Evolutionary conservation across 805 yeast genomes (phyloP), one percentile per base, ranked within the genome.

Genomic region (Candida germanica): DNA sequence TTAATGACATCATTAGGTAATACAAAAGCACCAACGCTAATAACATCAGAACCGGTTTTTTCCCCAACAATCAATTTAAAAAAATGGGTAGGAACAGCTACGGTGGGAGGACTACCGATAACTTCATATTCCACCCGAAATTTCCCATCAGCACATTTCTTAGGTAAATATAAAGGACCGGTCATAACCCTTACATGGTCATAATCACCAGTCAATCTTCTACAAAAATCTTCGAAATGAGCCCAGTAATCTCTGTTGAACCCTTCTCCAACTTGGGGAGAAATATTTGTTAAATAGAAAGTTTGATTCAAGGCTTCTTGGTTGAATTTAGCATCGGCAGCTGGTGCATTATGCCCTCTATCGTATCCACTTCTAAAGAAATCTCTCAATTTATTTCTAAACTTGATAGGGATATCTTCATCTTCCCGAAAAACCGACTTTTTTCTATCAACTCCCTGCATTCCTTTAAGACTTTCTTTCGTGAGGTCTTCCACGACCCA

Each of bases 211-310:
- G 95, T 84, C 44, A 91, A 71, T 37, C 86, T 71, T 44, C 98
- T 73, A 30, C 82, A 78, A 56, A 93, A 93, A 51, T 85, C 84
- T 60, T 93, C 98, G 41, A 93, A 78, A 58, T 88, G 96, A 0
- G 98, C 95, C 98, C 98, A 93, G 58, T 93, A 69, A 57, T 93
- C 98, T 50, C 98, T 73, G 63, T 93, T 93, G 67, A 93, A 93
- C 0, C 98, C 98, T 4, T 83, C 95, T 3, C 98, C 98, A 3
- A 93, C 96, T 59, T 93, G 98, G 1, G 98, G 98, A 6, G 94
- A 77, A 73, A 93, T 91, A 60, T 93, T 93, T 5, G 95, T 82
- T 49, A 93, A 66, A 45, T 69, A 77, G 53, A 93, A 93, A 0
- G 98, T 93, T 58, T 91, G 95, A 60, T 93, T 83, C 98, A 93